Evolutionary conservation across 2,329 filamentous ascomycete species (phyloP).

Genomic region (Aspergillus terreus): DNA sequence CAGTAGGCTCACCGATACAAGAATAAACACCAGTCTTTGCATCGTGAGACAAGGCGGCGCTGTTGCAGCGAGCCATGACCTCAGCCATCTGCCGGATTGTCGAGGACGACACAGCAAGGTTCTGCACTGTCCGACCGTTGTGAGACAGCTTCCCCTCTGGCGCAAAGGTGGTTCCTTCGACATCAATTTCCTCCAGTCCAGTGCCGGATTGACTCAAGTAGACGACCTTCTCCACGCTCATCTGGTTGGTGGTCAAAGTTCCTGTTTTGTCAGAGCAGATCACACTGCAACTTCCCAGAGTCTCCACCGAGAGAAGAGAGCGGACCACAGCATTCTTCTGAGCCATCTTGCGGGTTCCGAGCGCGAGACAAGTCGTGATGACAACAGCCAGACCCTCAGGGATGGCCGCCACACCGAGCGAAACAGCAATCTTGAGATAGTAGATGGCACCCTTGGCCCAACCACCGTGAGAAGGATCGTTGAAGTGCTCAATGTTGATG

Average conservation of each 20-base stretch:
- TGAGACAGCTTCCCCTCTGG: constrained; percentile 71
- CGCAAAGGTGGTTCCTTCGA: constrained; percentile 89
- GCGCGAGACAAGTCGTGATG: constrained; percentile 95
- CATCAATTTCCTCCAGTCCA: constrained; percentile 77
- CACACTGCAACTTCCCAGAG: constrained; percentile 96
- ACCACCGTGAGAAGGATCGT: constrained; percentile 84
- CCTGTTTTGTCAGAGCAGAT: constrained; percentile 99
- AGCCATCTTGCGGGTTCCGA: constrained; percentile 98
- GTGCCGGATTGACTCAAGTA: constrained; percentile 71
- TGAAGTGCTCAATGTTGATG: constrained; percentile 98
- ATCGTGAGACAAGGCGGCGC: constrained; percentile 79
- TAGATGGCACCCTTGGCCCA: constrained; percentile 98
- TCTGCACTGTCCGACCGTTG: constrained; percentile 64
- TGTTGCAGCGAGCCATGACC: constrained; percentile 77
- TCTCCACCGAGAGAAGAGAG: constrained; percentile 94
- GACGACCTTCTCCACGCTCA: constrained; percentile 94
- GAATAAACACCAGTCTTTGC: constrained; percentile 68
- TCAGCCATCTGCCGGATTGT: constrained; percentile 77
- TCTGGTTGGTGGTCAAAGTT: constrained; percentile 96
- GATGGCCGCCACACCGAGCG: constrained; percentile 94
- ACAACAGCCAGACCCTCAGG: constrained; percentile 96
- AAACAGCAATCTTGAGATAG: constrained; percentile 98
- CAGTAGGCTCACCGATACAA: constrained; percentile 89
- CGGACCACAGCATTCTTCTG: constrained; percentile 96
- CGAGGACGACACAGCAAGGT: constrained; percentile 66